A percentile compares a stretch with the other conserved stretches of the same genome.
Evolutionary conservation across 805 yeast genomes (phyloP).

Genomic region (Saccharomyces eubayanus): DNA sequence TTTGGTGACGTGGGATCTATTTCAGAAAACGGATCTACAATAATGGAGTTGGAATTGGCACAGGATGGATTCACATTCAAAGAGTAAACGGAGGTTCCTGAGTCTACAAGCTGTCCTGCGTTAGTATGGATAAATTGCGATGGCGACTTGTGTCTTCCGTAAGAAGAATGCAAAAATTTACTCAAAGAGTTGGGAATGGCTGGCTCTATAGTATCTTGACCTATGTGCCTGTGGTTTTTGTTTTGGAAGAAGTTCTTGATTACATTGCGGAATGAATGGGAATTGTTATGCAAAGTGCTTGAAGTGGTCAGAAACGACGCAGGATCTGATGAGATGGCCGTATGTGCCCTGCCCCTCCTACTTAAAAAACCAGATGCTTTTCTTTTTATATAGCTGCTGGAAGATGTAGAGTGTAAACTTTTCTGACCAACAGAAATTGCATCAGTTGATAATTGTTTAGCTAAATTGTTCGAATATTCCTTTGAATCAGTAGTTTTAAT

Average conservation of each 20-base stretch:
- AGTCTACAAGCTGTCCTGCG: conserved; percentile 19
- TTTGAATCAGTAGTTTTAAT: background rate
- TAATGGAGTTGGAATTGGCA: conserved; percentile 13
- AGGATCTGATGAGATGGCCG: background rate
- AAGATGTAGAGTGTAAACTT: background rate
- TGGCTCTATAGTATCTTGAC: conserved; percentile 18
- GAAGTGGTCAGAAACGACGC: background rate
- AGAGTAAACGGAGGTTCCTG: conserved; percentile 23
- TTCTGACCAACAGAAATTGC: background rate
- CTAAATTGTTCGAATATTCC: background rate
- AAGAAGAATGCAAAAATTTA: conserved; percentile 28
- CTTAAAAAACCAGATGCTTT: background rate
- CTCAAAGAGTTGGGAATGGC: conserved; percentile 23
- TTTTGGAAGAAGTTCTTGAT: conserved; percentile 23
- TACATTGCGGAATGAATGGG: conserved; percentile 14
- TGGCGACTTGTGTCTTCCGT: conserved; percentile 26
- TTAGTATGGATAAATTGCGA: conserved; percentile 26
- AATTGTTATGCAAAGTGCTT: conserved; percentile 6
- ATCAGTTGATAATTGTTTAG: background rate
- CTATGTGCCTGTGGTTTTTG: conserved; percentile 14
- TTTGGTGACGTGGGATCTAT: background rate
- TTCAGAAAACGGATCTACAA: background rate
- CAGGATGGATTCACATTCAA: conserved; percentile 16
- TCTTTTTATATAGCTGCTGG: background rate
- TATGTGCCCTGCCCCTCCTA: background rate